Evolutionary conservation across 352 stramenopile species (phyloP).

Genomic region (Salisapilia sapeloensis): DNA sequence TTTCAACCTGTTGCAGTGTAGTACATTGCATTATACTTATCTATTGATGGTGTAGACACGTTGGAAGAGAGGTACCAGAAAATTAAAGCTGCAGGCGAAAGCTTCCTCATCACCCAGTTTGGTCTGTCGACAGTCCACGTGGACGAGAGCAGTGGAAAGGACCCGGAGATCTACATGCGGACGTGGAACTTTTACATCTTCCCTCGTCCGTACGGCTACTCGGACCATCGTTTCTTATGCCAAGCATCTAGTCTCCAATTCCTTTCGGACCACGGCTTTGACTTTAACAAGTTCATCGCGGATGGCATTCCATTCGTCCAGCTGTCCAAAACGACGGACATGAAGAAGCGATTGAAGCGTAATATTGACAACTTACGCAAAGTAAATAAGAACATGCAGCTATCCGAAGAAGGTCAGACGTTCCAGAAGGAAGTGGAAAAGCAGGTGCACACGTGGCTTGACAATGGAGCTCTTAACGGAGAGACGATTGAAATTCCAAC

Average conservation of each 20-base stretch:
- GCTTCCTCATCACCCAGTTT: slow-evolving; percentile 74
- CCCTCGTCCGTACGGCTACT: slow-evolving; percentile 33
- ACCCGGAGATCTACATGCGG: slow-evolving; percentile 37
- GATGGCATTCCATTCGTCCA: slow-evolving; percentile 72
- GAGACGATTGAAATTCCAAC: slow-evolving; percentile 31
- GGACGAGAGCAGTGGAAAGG: slow-evolving; percentile 8
- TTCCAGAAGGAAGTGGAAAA: slow-evolving; percentile 17
- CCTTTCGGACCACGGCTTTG: slow-evolving; percentile 66
- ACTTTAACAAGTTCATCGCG: slow-evolving; percentile 77
- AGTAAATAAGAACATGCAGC: slow-evolving; percentile 30
- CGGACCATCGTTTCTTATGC: slow-evolving; percentile 63
- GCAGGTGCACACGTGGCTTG: slow-evolving; percentile 29
- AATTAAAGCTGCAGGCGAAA: slow-evolving; percentile 52
- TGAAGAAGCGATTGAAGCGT: slow-evolving; percentile 34
- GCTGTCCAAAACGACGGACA: slow-evolving; percentile 18
- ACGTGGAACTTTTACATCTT: slow-evolving; percentile 84
- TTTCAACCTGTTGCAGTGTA: background rate
- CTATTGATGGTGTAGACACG: slow-evolving; percentile 20
- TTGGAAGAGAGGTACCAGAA: slow-evolving; percentile 62
- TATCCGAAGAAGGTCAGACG: slow-evolving; percentile 22
- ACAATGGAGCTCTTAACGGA: slow-evolving; percentile 22
- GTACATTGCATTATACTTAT: background rate
- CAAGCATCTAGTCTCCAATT: slow-evolving; percentile 71
- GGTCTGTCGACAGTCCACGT: slow-evolving; percentile 60
- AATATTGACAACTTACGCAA: slow-evolving; percentile 40